A percentile compares a stretch with the other conserved stretches of the same genome.
Evolutionary conservation across 441 rosid genomes (phyloP).

Genomic region (Euphorbia neoarborescens): DNA sequence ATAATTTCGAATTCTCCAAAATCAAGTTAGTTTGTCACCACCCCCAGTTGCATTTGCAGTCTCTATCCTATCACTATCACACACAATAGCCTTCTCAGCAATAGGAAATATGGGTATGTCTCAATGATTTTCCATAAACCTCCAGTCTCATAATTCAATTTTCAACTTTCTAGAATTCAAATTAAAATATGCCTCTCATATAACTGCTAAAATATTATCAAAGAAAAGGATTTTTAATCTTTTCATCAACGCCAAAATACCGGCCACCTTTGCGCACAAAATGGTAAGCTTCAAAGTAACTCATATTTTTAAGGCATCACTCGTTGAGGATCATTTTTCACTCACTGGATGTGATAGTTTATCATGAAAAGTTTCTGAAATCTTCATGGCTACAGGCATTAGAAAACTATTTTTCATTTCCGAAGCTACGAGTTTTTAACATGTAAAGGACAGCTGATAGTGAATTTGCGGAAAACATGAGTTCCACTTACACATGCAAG

Average conservation of each 20-base stretch:
- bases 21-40: neutral
- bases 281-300: neutral
- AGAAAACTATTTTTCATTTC: neutral
- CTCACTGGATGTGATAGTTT: neutral
- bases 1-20: neutral
- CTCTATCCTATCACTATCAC: neutral
- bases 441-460: neutral
- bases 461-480: neutral
- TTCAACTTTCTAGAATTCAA: neutral
- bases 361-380: neutral
- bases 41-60: neutral
- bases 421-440: neutral
- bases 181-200: neutral
- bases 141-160: neutral
- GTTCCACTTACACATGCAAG: neutral
- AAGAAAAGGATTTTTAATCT: neutral
- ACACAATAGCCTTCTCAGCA: neutral
- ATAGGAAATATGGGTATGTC: neutral
- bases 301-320: neutral
- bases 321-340: neutral
- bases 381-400: neutral
- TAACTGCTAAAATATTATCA: neutral
- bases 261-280: neutral
- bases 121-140: neutral
- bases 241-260: neutral